phyloP scores from a whole-genome alignment of 768 basidiomycete species.

The Fomitopsis serialis region DNA sequence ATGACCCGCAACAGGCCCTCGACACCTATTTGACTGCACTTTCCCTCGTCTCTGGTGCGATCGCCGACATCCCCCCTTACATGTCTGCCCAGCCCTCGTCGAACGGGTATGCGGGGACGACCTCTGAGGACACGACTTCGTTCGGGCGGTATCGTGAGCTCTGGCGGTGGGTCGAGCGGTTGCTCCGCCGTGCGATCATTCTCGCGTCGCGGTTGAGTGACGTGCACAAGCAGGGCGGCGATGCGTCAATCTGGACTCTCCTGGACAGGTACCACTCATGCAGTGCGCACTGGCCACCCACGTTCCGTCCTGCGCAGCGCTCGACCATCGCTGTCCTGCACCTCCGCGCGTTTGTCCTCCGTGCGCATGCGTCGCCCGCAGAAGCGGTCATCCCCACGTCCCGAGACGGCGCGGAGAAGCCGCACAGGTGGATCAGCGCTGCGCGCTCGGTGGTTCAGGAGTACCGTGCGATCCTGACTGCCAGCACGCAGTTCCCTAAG shows the following conservation, averaged over 20 bases:
- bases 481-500: conserved; percentile 69
- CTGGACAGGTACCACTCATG: conserved; percentile 56
- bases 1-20: conserved; percentile 47
- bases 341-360: conserved; percentile 64
- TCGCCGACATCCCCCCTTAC: conserved; percentile 36
- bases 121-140: conserved; percentile 40
- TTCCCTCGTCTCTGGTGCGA: conserved; percentile 46
- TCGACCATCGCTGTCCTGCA: conserved; percentile 66
- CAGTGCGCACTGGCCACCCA: conserved; percentile 69
- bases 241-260: conserved; percentile 51
- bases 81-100: conserved; percentile 24
- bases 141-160: conserved; percentile 75
- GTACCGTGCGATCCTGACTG: conserved; percentile 62
- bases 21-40: conserved; percentile 48
- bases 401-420: conserved; percentile 24
- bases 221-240: conserved; percentile 30
- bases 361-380: conserved; percentile 19
- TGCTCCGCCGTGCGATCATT: conserved; percentile 76
- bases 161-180: conserved; percentile 79
- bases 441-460: conserved; percentile 66
- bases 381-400: conserved; percentile 14
- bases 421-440: conserved; percentile 55
- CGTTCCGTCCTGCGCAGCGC: conserved; percentile 74
- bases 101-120: conserved; percentile 19
- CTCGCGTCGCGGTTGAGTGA: conserved; percentile 48